A percentile compares a stretch with the other conserved stretches of the same genome.
Conservation (phyloP, 2,329 filamentous ascomycete species). For the Penicillium italicum region DNA sequence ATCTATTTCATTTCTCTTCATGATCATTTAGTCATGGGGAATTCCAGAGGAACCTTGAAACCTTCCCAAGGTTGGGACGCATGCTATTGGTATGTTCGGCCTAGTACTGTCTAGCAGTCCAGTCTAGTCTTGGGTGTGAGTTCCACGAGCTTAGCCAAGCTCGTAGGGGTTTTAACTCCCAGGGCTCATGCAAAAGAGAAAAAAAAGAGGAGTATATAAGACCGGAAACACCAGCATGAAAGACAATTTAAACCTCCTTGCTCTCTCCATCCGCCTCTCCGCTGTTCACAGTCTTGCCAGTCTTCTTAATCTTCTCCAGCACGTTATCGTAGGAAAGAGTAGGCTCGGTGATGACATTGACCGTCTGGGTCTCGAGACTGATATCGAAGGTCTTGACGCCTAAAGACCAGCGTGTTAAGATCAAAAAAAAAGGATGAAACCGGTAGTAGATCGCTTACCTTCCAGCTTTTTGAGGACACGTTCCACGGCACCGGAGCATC, state of each 20-base stretch:
- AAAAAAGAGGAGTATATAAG: not conserved
- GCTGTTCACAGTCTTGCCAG: constrained; percentile 83
- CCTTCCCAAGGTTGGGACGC: not conserved
- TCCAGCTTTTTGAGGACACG: constrained; percentile 88
- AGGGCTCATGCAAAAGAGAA: not conserved
- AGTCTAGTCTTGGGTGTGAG: not conserved
- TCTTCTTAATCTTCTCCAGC: constrained; percentile 87
- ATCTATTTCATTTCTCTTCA: not conserved
- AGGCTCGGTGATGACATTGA: constrained; percentile 68
- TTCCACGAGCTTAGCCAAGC: not conserved
- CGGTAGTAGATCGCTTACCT: constrained; percentile 53
- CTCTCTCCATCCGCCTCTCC: constrained; percentile 45
- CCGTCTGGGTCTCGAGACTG: constrained; percentile 79
- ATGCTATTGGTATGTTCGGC: constrained; percentile 2
- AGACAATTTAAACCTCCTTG: constrained; percentile 33
- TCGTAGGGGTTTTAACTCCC: not conserved
- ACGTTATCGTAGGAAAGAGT: constrained; percentile 74
- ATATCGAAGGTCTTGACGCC: constrained; percentile 85
- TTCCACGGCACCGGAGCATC: constrained; percentile 92
- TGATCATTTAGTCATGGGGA: not conserved
- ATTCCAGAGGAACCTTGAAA: not conserved
- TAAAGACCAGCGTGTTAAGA: constrained; percentile 36
- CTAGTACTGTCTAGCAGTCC: not conserved
- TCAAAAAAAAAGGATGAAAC: not conserved
- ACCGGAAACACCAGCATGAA: not conserved